Conservation (phyloP, 2,329 filamentous ascomycete species). For the Trichoderma citrinoviride region DNA sequence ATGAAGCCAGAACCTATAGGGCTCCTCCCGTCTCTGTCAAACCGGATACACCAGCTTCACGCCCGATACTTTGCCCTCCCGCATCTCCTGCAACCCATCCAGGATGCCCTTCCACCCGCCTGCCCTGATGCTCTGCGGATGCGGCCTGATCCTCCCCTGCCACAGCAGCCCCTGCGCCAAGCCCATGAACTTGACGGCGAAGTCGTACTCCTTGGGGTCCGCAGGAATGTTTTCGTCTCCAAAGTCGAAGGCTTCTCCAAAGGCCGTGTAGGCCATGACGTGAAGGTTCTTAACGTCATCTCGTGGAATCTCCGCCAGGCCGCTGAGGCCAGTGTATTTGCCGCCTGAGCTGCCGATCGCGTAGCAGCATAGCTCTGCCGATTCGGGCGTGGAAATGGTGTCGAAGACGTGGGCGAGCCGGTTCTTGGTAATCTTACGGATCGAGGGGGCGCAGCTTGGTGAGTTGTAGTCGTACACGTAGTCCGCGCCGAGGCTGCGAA, state of each 20-base stretch:
- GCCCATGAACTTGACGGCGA: conserved; percentile 40
- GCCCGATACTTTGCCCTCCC: conserved; percentile 38
- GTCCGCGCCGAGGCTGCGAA: conserved; percentile 44
- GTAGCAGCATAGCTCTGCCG: conserved; percentile 32
- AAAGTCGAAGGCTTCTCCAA: conserved; percentile 38
- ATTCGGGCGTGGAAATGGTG: conserved; percentile 9
- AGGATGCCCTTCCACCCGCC: conserved; percentile 29
- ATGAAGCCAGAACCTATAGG: background rate
- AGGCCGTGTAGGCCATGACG: conserved; percentile 42
- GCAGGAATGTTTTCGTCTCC: conserved; percentile 28
- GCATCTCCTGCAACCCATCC: conserved; percentile 35
- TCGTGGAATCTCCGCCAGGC: conserved; percentile 30
- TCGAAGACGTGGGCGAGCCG: conserved; percentile 6
- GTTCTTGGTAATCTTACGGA: conserved; percentile 24
- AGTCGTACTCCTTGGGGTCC: conserved; percentile 34
- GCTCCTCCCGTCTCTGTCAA: background rate
- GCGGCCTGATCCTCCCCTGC: conserved; percentile 38
- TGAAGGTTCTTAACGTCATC: conserved; percentile 38
- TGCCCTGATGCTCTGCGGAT: conserved; percentile 33
- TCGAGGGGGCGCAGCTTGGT: conserved; percentile 27
- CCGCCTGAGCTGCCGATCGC: conserved; percentile 35
- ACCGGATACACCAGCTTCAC: conserved; percentile 44
- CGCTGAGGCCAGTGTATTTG: conserved; percentile 42
- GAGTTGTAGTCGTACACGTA: conserved; percentile 48
- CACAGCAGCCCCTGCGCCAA: conserved; percentile 35